A percentile compares a stretch with the other conserved stretches of the same genome.
These are phyloP conservation scores for Flaveria robusta DNA, from an alignment of 129 eudicot genomes.

Conservation along the genomic window DNA sequence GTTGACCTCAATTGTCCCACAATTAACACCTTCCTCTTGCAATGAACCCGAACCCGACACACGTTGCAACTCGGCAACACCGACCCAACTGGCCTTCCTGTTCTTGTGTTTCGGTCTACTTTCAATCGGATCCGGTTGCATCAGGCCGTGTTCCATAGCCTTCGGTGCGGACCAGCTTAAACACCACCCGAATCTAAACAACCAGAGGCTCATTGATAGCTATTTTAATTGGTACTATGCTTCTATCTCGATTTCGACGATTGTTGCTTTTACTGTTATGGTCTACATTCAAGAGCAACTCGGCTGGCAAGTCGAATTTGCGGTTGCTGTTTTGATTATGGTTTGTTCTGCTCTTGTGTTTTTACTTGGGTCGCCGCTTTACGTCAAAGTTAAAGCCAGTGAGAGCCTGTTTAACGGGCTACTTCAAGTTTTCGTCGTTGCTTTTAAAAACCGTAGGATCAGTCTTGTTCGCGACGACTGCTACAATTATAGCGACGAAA, in stretches of 20 bases:
- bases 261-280: conserved; percentile 43
- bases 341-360: conserved; percentile 38
- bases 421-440: conserved; percentile 42
- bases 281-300: conserved; percentile 55
- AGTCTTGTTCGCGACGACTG: conserved; percentile 23
- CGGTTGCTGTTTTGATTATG: conserved; percentile 50
- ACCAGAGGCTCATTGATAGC: conserved; percentile 40
- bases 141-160: conserved; percentile 66
- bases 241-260: conserved; percentile 22
- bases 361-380: conserved; percentile 45
- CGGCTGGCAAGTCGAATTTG: conserved; percentile 62
- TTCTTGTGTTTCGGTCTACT: conserved; percentile 46
- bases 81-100: conserved; percentile 42
- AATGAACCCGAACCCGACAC: conserved; percentile 1
- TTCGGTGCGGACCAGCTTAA: conserved; percentile 64
- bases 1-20: conserved; percentile 64
- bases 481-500: conserved; percentile 31
- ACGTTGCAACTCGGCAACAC: conserved; percentile 39
- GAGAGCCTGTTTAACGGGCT: conserved; percentile 41
- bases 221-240: conserved; percentile 69
- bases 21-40: conserved; percentile 56
- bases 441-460: conserved; percentile 42
- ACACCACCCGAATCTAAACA: conserved; percentile 34
- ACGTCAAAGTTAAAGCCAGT: conserved; percentile 35
- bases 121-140: conserved; percentile 62